Conservation (phyloP, 108 stramenopile genomes). For the Mayamaea pseudoterrestris region DNA sequence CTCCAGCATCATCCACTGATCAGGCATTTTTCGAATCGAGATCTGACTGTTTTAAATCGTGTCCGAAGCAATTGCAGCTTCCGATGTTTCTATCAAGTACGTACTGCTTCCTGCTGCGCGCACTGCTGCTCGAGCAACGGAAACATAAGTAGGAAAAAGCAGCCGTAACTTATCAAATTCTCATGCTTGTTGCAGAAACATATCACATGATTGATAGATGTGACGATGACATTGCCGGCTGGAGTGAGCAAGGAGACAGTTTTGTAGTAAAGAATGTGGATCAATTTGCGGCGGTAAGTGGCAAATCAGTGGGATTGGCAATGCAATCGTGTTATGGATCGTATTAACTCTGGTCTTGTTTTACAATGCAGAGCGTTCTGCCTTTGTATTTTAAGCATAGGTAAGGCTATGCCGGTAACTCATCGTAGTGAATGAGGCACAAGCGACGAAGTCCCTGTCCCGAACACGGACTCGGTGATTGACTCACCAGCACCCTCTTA, state of each 20-base stretch:
- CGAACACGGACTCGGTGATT: too few species aligned
- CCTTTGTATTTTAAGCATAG: constrained; percentile 69
- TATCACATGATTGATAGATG: constrained; percentile 71
- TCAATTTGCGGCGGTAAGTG: constrained; percentile 41
- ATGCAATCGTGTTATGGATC: neutral
- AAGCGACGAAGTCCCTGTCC: too few species aligned
- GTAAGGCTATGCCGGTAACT: too few species aligned
- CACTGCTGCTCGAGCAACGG: neutral
- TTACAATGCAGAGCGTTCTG: constrained; percentile 18
- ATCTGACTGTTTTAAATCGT: too few species aligned
- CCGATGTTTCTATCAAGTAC: constrained; percentile 63
- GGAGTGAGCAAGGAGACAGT: constrained; percentile 43
- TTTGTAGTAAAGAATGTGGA: constrained; percentile 64
- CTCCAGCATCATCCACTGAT: too few species aligned
- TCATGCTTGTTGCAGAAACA: constrained; percentile 24
- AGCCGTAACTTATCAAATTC: neutral
- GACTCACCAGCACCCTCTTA: too few species aligned
- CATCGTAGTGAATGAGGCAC: too few species aligned
- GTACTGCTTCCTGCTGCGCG: constrained; percentile 9
- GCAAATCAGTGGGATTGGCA: too few species aligned
- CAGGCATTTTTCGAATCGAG: too few species aligned
- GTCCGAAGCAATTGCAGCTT: constrained; percentile 49
- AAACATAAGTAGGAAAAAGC: too few species aligned
- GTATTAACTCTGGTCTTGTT: neutral
- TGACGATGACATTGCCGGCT: constrained; percentile 42